phyloP scores from a whole-genome alignment of 1,139 yeast species.

The Spathaspora sp. region DNA sequence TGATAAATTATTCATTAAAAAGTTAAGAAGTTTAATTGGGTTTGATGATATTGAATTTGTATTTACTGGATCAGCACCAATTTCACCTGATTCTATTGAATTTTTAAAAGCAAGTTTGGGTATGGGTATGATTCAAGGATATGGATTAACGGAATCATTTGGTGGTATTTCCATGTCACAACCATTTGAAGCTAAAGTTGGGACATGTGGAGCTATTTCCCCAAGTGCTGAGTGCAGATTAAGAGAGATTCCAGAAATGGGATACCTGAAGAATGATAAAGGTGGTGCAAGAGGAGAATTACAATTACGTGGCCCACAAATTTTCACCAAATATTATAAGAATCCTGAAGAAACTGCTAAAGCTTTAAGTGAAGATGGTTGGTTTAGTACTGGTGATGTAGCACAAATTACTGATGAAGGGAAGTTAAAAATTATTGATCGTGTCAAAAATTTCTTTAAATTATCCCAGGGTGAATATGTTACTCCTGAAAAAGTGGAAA shows the following conservation, averaged over 20 bases:
- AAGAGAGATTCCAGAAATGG: slow-evolving; percentile 67
- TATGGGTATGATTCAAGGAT: slow-evolving; percentile 65
- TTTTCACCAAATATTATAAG: slow-evolving; percentile 60
- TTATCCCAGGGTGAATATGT: slow-evolving; percentile 81
- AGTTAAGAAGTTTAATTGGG: slow-evolving; percentile 58
- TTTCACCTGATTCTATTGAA: slow-evolving; percentile 55
- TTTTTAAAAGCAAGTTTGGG: slow-evolving; percentile 65
- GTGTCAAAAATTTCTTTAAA: slow-evolving; percentile 81
- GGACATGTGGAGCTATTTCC: slow-evolving; percentile 64
- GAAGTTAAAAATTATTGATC: slow-evolving; percentile 64
- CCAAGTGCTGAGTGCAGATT: slow-evolving; percentile 57
- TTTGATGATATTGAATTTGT: slow-evolving; percentile 46
- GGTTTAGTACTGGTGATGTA: slow-evolving; percentile 79
- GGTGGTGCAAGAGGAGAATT: slow-evolving; percentile 57
- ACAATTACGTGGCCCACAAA: slow-evolving; percentile 65
- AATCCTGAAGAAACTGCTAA: slow-evolving; percentile 39
- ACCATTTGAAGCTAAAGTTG: slow-evolving; percentile 48
- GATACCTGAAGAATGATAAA: slow-evolving; percentile 46
- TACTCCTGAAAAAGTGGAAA: slow-evolving; percentile 77
- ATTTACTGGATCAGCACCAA: slow-evolving; percentile 75
- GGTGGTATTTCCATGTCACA: slow-evolving; percentile 56
- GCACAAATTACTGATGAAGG: slow-evolving; percentile 50
- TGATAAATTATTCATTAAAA: slow-evolving; percentile 50
- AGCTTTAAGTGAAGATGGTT: slow-evolving; percentile 39
- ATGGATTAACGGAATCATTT: slow-evolving; percentile 75